Conservation (phyloP, 352 stramenopile species). For the Globisporangium barbulae region DNA sequence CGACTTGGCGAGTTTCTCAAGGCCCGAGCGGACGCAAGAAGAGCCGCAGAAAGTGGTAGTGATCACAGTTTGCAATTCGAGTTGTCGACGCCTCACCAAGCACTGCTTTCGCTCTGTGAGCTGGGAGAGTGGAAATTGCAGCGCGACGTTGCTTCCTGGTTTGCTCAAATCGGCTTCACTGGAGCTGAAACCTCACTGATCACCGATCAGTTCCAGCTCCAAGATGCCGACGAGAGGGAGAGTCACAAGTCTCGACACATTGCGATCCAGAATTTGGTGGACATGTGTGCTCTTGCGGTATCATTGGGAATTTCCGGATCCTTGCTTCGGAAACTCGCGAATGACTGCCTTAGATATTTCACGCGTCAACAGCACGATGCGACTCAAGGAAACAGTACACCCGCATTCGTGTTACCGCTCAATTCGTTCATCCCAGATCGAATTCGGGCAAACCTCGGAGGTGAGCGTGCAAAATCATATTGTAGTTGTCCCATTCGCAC, state of each 20-base stretch:
- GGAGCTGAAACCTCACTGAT: slow-evolving; percentile 6
- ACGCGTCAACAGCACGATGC: neutral
- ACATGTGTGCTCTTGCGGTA: slow-evolving; percentile 13
- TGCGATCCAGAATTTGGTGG: slow-evolving; percentile 8
- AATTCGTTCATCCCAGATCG: slow-evolving; percentile 19
- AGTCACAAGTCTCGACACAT: neutral
- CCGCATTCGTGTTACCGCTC: slow-evolving; percentile 9
- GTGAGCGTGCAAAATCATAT: neutral
- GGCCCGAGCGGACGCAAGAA: neutral
- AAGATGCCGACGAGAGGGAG: neutral
- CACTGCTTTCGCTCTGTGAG: slow-evolving; percentile 12
- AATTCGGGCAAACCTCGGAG: slow-evolving; percentile 17
- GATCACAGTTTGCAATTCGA: neutral
- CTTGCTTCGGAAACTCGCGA: slow-evolving; percentile 13
- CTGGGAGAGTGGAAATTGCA: slow-evolving; percentile 20
- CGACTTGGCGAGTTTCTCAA: slow-evolving; percentile 15
- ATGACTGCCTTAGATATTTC: slow-evolving; percentile 6
- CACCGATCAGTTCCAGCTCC: slow-evolving; percentile 9
- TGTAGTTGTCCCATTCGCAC: neutral
- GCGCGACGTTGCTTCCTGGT: slow-evolving; percentile 15
- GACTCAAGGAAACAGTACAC: neutral
- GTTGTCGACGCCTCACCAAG: slow-evolving; percentile 6
- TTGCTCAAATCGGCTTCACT: slow-evolving; percentile 21
- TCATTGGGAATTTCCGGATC: slow-evolving; percentile 11
- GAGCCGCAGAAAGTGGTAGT: neutral